Evolutionary conservation across 352 stramenopile species (phyloP).

Genomic region (Vaucheria bursata): DNA sequence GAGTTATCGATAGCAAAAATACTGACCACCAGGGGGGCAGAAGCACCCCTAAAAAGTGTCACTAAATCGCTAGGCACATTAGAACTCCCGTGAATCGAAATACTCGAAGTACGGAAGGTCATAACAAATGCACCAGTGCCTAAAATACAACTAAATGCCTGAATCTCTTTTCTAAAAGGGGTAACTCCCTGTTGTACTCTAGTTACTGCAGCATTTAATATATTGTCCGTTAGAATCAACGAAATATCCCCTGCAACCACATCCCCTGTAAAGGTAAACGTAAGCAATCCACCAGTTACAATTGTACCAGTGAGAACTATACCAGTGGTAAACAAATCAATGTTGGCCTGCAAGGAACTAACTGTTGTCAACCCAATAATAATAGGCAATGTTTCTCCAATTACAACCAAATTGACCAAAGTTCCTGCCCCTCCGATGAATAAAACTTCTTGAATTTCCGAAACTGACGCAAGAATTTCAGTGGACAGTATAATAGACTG

Average conservation of each 20-base stretch:
- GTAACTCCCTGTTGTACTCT: constrained; percentile 53
- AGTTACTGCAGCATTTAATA: constrained; percentile 10
- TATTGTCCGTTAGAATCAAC: neutral
- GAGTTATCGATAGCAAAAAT: no score
- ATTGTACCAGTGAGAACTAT: constrained; percentile 12
- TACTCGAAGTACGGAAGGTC: neutral
- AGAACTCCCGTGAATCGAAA: neutral
- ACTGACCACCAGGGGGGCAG: neutral
- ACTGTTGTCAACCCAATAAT: constrained; percentile 54
- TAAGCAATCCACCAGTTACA: neutral
- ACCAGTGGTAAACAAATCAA: constrained; percentile 21
- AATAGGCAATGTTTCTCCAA: constrained; percentile 50
- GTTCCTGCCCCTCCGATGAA: constrained; percentile 47
- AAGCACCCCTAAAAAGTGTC: neutral
- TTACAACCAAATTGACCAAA: constrained; percentile 62
- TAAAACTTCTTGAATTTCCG: constrained; percentile 69
- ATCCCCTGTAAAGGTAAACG: neutral
- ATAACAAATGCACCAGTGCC: constrained; percentile 24
- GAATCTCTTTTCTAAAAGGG: constrained; percentile 54
- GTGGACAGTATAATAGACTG: neutral
- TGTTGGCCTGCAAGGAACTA: constrained; percentile 16
- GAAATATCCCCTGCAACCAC: neutral
- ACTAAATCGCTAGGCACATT: neutral
- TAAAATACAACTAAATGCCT: constrained; percentile 53
- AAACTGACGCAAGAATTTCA: constrained; percentile 44